Conservation (phyloP, 106 monocot species). For the Platanthera guangdongensis region DNA sequence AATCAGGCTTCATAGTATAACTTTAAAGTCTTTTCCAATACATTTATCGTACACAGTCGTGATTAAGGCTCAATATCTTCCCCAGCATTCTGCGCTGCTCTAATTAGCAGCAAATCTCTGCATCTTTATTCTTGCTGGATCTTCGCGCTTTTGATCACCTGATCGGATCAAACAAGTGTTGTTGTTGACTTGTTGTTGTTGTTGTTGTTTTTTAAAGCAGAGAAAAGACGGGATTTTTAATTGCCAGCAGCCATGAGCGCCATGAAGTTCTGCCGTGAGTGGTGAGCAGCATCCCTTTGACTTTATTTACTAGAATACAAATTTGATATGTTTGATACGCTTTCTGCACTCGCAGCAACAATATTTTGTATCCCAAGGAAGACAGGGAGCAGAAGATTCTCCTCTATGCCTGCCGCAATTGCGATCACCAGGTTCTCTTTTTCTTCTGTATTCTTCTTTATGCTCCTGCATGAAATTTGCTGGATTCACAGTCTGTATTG, state of each 20-base stretch:
- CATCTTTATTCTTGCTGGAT: background rate
- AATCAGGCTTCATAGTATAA: background rate
- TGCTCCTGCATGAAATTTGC: too few species aligned
- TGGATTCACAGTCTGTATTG: too few species aligned
- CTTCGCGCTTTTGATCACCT: too few species aligned
- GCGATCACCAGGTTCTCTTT: slow-evolving; percentile 18
- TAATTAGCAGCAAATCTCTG: background rate
- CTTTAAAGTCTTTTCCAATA: background rate
- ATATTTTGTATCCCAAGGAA: slow-evolving; percentile 3
- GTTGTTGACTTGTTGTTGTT: too few species aligned
- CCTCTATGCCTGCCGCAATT: slow-evolving; percentile 27
- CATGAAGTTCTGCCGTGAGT: slow-evolving; percentile 7
- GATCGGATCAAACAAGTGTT: background rate
- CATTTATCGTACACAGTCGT: background rate
- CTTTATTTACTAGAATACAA: background rate
- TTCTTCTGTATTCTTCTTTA: background rate
- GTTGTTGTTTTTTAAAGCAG: too few species aligned
- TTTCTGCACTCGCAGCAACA: too few species aligned
- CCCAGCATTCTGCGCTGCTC: background rate
- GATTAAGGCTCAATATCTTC: background rate
- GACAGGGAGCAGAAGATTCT: slow-evolving; percentile 10
- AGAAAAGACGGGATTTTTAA: too few species aligned
- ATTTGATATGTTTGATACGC: too few species aligned
- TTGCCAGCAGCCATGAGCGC: slow-evolving; percentile 3
- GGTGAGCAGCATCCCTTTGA: background rate